These are phyloP conservation scores for Geranium incanum DNA, from an alignment of 441 rosid genomes.

Conservation along the genomic window DNA sequence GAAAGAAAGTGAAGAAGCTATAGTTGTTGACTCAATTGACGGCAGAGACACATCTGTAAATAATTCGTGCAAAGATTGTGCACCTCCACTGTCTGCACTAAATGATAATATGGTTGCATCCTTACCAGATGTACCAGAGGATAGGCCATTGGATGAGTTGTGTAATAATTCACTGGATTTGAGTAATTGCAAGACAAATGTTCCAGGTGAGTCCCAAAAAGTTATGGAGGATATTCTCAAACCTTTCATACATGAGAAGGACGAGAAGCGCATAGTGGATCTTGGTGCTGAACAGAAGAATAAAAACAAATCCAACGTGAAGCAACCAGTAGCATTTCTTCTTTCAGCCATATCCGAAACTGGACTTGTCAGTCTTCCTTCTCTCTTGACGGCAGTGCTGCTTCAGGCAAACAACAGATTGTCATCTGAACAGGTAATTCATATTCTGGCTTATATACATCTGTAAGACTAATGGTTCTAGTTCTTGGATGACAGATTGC, in stretches of 20 bases:
- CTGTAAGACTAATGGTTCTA: neutral
- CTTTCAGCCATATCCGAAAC: conserved; percentile 75
- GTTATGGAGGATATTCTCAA: conserved; percentile 19
- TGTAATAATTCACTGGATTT: conserved; percentile 23
- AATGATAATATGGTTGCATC: conserved; percentile 24
- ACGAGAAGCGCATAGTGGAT: conserved; percentile 25
- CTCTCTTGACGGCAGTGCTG: conserved; percentile 63
- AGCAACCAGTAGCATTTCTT: conserved; percentile 41
- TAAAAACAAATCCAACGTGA: conserved; percentile 28
- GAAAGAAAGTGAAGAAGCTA: conserved; percentile 29
- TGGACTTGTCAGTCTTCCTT: conserved; percentile 73
- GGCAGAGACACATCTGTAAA: conserved; percentile 20
- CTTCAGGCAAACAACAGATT: conserved; percentile 63
- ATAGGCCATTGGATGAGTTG: conserved; percentile 28
- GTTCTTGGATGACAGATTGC: conserved; percentile 11
- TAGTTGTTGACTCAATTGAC: conserved; percentile 25
- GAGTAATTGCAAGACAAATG: conserved; percentile 20
- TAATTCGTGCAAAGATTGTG: conserved; percentile 31
- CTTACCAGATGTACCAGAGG: conserved; percentile 29
- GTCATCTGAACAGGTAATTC: conserved; percentile 57
- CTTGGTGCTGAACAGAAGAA: conserved; percentile 26
- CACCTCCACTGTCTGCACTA: conserved; percentile 23
- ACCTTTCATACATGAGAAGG: conserved; percentile 22
- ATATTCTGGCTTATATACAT: neutral
- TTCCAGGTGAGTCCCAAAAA: conserved; percentile 26